Percentiles rank a stretch among this genome's conserved stretches.
These are phyloP conservation scores for Colletotrichum truncatum DNA, from an alignment of 2,329 filamentous ascomycete species.

Conservation along the genomic window DNA sequence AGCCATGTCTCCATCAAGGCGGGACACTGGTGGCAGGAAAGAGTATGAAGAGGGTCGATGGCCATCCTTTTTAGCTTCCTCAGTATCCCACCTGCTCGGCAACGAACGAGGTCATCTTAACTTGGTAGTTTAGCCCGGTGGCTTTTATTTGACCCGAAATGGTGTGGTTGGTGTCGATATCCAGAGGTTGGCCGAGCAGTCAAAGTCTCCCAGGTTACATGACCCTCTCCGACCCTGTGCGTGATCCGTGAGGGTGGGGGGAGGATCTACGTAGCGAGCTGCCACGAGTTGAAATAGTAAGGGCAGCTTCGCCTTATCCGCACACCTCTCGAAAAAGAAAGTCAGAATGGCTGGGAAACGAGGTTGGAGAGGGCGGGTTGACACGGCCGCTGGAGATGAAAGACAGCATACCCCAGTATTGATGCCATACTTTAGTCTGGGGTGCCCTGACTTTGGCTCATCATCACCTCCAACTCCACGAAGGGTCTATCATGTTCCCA, in stretches of 20 bases:
- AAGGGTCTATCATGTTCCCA: neutral
- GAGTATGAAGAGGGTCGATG: neutral
- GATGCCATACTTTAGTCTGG: neutral
- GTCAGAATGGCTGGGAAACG: neutral
- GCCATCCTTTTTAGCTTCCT: neutral
- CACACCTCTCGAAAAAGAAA: neutral
- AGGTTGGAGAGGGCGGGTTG: neutral
- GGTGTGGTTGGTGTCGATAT: conserved; percentile 4
- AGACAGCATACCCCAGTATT: conserved; percentile 8
- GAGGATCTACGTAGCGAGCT: conserved; percentile 16
- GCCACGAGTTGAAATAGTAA: neutral
- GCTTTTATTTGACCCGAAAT: conserved; percentile 2
- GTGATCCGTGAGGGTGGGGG: neutral
- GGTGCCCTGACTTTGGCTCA: neutral
- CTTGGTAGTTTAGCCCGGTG: neutral
- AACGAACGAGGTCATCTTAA: neutral
- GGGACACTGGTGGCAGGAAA: neutral
- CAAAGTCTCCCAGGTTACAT: neutral
- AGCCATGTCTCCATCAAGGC: neutral
- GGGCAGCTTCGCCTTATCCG: neutral
- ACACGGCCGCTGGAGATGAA: neutral
- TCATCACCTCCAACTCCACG: neutral
- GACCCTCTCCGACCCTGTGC: neutral
- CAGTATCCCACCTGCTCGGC: neutral
- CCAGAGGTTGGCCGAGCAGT: neutral